phyloP scores from a whole-genome alignment of 2,329 filamentous ascomycete genomes.

The Claviceps capensis region DNA sequence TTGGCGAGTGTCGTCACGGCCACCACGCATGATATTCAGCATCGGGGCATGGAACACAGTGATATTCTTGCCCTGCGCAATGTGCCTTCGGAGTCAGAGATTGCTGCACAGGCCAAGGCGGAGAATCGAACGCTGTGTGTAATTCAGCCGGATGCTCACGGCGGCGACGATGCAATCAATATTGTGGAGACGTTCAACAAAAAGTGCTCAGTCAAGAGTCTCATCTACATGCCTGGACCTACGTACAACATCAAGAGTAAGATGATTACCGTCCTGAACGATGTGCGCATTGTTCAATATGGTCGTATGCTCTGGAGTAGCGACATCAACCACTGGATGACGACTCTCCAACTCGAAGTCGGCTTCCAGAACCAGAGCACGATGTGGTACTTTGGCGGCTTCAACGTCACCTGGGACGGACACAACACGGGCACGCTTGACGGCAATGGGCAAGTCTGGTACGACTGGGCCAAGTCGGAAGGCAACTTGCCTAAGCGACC shows the following conservation, averaged over 20 bases:
- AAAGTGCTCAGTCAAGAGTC: conserved; percentile 15
- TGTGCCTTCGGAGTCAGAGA: neutral
- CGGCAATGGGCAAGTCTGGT: conserved; percentile 48
- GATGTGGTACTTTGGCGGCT: conserved; percentile 40
- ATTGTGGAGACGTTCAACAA: conserved; percentile 20
- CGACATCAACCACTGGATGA: conserved; percentile 38
- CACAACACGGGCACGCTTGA: conserved; percentile 38
- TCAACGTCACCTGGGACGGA: conserved; percentile 34
- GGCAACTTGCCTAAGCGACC: conserved; percentile 36
- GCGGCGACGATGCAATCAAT: conserved; percentile 18
- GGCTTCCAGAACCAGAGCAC: conserved; percentile 42
- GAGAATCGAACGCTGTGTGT: conserved; percentile 16
- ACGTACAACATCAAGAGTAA: conserved; percentile 21
- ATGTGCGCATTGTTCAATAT: conserved; percentile 30
- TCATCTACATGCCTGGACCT: conserved; percentile 20
- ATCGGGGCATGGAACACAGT: conserved; percentile 1
- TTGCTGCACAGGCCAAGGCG: conserved; percentile 6
- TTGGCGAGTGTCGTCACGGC: neutral
- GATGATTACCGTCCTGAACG: conserved; percentile 21
- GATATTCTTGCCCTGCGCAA: neutral
- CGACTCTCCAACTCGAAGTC: conserved; percentile 30
- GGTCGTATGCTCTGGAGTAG: conserved; percentile 26
- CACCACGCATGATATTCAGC: neutral
- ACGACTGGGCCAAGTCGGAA: conserved; percentile 30
- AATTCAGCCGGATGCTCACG: conserved; percentile 13